Conservation (phyloP, 75 land plant genomes). For the Azolla pinnata region DNA sequence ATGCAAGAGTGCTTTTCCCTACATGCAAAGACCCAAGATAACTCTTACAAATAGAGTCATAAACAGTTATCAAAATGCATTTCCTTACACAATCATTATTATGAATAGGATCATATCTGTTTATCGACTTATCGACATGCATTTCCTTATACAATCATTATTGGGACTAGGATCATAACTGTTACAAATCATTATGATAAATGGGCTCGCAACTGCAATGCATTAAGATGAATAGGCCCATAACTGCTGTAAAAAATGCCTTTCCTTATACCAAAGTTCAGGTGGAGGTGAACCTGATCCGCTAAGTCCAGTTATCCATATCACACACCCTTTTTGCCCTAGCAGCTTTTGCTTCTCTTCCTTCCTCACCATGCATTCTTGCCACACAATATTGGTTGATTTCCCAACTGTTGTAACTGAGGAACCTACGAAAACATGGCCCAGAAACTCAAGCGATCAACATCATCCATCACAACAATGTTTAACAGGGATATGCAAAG, state of each 20-base stretch:
- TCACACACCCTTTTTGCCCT: constrained; percentile 26
- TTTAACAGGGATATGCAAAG: no score
- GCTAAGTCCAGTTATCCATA: constrained; percentile 33
- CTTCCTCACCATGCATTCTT: constrained; percentile 45
- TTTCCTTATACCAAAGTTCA: no score
- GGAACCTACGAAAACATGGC: no score
- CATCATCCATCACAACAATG: no score
- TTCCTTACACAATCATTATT: neutral
- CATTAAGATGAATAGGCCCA: no score
- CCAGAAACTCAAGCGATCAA: no score
- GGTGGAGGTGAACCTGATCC: constrained; percentile 12
- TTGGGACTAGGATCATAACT: neutral
- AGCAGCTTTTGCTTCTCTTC: constrained; percentile 19
- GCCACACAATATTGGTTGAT: constrained; percentile 81
- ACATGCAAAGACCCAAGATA: neutral
- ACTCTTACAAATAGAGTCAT: no score
- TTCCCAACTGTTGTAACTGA: constrained; percentile 25
- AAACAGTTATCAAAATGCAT: neutral
- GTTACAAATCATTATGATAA: neutral
- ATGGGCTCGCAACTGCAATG: no score
- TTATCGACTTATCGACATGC: no score
- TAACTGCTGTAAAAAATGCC: no score
- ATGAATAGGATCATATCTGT: no score
- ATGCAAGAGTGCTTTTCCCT: constrained; percentile 31
- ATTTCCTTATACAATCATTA: neutral